Evolutionary conservation across 768 basidiomycete species (phyloP).

Genomic region (Multifurca ochricompacta): DNA sequence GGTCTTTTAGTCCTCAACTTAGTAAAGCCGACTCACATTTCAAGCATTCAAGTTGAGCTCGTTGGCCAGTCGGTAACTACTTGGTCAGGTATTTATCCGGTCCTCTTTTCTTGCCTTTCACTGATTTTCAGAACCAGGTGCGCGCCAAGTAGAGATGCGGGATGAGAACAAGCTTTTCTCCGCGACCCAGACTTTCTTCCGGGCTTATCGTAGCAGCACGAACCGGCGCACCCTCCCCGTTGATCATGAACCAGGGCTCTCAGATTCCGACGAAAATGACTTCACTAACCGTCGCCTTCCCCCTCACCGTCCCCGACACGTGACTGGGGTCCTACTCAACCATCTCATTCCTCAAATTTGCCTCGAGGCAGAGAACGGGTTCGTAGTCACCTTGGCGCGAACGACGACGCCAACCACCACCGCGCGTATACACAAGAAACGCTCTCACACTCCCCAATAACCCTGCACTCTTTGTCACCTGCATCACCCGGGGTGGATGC

Average conservation of each 20-base stretch:
- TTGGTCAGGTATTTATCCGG: constrained; percentile 50
- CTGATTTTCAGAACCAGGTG: constrained; percentile 41
- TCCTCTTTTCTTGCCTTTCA: constrained; percentile 10
- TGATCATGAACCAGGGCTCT: constrained; percentile 45
- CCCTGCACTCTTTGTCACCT: constrained; percentile 23
- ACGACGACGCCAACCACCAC: constrained; percentile 26
- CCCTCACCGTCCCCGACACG: not conserved
- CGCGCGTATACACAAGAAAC: constrained; percentile 25
- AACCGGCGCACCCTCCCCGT: constrained; percentile 43
- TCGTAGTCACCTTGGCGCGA: constrained; percentile 24
- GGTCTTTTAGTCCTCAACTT: constrained; percentile 57
- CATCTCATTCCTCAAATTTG: not conserved
- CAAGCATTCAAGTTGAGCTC: constrained; percentile 76
- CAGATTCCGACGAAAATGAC: constrained; percentile 34
- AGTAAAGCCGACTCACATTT: constrained; percentile 76
- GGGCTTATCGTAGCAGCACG: constrained; percentile 37
- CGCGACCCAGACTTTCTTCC: constrained; percentile 65
- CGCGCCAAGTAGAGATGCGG: constrained; percentile 39
- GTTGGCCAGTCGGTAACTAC: constrained; percentile 61
- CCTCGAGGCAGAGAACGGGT: constrained; percentile 18
- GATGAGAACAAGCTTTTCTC: constrained; percentile 75
- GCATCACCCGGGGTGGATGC: constrained; percentile 13
- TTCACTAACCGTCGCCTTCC: constrained; percentile 31
- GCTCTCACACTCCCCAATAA: constrained; percentile 22
- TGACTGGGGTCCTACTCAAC: not conserved